Percentiles rank a stretch among this genome's conserved stretches.
Evolutionary conservation across 306 rosid genomes (phyloP).

Genomic region (Quercus berberidifolia): DNA sequence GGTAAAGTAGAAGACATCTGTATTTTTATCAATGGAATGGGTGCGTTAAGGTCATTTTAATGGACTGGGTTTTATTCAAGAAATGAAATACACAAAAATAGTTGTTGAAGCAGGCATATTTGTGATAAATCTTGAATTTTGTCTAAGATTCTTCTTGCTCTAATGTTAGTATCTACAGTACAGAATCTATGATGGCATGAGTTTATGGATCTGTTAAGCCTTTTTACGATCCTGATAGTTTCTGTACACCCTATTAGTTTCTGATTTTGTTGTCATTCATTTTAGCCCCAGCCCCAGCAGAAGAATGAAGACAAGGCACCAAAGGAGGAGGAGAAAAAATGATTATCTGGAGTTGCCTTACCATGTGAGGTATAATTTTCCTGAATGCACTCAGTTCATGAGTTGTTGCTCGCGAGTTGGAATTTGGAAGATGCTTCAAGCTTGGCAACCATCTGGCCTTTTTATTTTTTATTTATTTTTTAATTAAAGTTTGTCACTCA

Average conservation of each 20-base stretch:
- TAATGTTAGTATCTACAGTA: too few species aligned
- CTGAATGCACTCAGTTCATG: not conserved
- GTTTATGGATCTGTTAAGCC: not conserved
- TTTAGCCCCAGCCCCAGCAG: constrained; percentile 46
- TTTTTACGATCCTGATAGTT: constrained; percentile 13
- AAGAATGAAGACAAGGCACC: constrained; percentile 69
- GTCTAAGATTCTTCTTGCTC: too few species aligned
- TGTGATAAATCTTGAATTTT: too few species aligned
- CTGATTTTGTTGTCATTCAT: constrained; percentile 21
- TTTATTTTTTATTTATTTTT: too few species aligned
- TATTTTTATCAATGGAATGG: too few species aligned
- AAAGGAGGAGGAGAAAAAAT: constrained; percentile 61
- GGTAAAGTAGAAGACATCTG: too few species aligned
- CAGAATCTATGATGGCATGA: not conserved
- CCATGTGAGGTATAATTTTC: constrained; percentile 12
- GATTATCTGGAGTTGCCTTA: constrained; percentile 14
- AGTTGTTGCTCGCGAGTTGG: not conserved
- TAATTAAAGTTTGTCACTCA: not conserved
- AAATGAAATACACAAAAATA: too few species aligned
- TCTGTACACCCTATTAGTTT: not conserved
- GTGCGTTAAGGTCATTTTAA: too few species aligned
- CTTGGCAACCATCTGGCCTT: not conserved
- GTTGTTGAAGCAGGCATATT: too few species aligned
- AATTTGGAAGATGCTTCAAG: not conserved
- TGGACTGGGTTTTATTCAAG: too few species aligned